Evolutionary conservation across 2,329 filamentous ascomycete species (phyloP), one percentile per base, ranked within the genome.

Genomic region (Fusarium sp.): DNA sequence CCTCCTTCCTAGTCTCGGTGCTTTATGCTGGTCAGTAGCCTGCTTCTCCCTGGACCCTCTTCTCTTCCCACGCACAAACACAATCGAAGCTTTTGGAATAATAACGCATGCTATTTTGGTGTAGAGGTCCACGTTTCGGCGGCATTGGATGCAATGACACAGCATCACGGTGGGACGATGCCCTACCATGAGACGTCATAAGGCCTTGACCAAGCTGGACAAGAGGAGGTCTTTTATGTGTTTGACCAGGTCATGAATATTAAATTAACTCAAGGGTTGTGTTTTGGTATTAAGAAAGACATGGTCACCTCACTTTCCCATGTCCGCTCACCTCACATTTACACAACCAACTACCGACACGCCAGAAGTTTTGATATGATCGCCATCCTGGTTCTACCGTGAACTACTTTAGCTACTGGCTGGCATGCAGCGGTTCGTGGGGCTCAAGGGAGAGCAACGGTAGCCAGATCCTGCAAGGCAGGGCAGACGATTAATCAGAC

Each of bases 401-500:
- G 61, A 61, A 47, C 62, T 24, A 51, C 41, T 56, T 24, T 53
- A 55, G 59, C 41, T 59, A 48, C 47, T 72, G 61, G 56, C 57
- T 69, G 65, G 68, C 60, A 74, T 69, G 69, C 61, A 74, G 61
- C 40, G 47, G 71, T 69, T 67, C 71, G 67, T 66, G 57, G 57
- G 57, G 55, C 57, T 57, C 32, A 61, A 69, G 67, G 58, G 71
- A 71, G 58, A 61, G 57, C 42, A 46, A 58, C 47, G 34, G 55
- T 57, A 59, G 47, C 47, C 45, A 63, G 69, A 71, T 73, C 61
- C 60, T 49, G 44, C 65, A 60, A 70, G 56, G 70, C 61, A 70
- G 54, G 57, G 48, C 61, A 63, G 57, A 45, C 45, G 61, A 57
- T 64, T 74, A 53, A 63, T 60, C 62, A 74, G 64, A 66, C 55